Conservation (phyloP, 495 filamentous ascomycete genomes). For the Halenospora varia region DNA sequence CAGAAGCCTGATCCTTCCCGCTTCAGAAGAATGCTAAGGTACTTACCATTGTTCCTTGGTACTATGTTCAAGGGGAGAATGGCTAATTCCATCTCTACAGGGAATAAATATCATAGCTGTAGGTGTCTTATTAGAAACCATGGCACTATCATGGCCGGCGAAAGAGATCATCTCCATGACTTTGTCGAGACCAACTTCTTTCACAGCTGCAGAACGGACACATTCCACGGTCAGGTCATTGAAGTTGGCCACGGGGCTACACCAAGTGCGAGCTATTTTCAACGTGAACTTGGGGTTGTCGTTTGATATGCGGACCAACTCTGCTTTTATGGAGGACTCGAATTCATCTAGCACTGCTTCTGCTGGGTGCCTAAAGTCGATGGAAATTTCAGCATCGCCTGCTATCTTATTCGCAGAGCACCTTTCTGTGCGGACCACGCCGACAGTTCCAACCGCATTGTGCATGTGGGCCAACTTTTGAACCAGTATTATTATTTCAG, state of each 20-base stretch:
- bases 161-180: not conserved
- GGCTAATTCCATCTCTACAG: not conserved
- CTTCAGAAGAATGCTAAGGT: not conserved
- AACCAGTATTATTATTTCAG: constrained; percentile 49
- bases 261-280: not conserved
- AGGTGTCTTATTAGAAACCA: not conserved
- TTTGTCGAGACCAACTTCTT: not conserved
- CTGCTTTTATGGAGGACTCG: no score
- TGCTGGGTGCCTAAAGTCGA: no score
- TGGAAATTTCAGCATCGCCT: no score
- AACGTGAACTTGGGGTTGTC: not conserved
- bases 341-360: no score
- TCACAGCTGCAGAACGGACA: not conserved
- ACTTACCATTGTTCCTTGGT: not conserved
- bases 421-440: not conserved
- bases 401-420: no score
- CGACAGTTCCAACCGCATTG: not conserved
- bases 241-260: not conserved
- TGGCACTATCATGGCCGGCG: not conserved
- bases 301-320: no score
- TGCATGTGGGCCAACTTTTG: not conserved
- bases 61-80: not conserved
- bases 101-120: not conserved
- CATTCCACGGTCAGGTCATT: not conserved
- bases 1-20: no score